Base-by-base conservation (phyloP, 305 asterid genomes). In the Fraxinus nigra region DNA sequence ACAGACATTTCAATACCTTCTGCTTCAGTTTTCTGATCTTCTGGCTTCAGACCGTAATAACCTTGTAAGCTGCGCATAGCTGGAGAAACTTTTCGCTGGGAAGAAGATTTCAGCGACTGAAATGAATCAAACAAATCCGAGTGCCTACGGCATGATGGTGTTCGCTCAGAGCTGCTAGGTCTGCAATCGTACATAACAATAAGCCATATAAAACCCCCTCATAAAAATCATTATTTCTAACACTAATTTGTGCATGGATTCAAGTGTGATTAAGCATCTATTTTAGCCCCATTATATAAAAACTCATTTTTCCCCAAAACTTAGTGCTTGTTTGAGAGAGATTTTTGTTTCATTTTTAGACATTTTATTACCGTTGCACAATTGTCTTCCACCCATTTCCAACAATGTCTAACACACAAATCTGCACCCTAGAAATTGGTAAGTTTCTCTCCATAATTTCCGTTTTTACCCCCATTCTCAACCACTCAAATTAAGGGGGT, bases 121-220 rank as follows among this genome's bases (percentile, higher is more conserved):
- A 95, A 92, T 20, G 99, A 91, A 86, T 91, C 97, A 14, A 95
- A 93, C 26, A 95, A 54, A 88, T 93, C 96, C 32, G 93, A 90
- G 78, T 93, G 90, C 79, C 93, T 85, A 51, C 84, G 90, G 79
- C 35, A 63, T 82, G 90, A 35, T 32, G 86, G 85, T 33, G 88
- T 80, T 82, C 80, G 88, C 83, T 90, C 93, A 37, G 90, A 87
- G 88, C 91, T 89, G 88, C 85, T 84, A 84, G 91, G 86, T 87
- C 99, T 93, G 92, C 86, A 87, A 75, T 40, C 26, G 20, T 6
- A 78, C 18, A 73, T 30, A 34, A 75, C 28, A 74, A 67, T 82
- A 76, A 79, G 81, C 74, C 38, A 81, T 34, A 7, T 24, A 30
- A 48, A 35, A 72, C 40, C 48, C 37, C 40, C 43, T 48, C 11